Base-by-base conservation (phyloP, 495 filamentous ascomycete species). In the Trichoderma erinaceum region DNA sequence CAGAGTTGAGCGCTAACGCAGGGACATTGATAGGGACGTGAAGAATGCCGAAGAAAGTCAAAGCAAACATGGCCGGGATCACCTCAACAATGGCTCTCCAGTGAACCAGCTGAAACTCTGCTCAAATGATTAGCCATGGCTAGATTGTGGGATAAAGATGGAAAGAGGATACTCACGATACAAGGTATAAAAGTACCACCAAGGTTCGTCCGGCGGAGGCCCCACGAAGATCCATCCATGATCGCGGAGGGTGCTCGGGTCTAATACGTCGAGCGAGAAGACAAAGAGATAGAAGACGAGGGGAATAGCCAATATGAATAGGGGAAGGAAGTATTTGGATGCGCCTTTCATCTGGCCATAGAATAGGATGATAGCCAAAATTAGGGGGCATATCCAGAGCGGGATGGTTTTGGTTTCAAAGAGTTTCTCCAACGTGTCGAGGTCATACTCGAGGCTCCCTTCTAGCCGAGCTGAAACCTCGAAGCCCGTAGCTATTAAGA, bases 11-110 rank as follows among this genome's bases (percentile, higher is more conserved):
- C 1, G 90, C 95, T 21, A 99, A 76, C 3, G 95, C 93, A 7
- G 95, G 95, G 21, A 98, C 92, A 75, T 99, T 98, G 78, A 99
- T 99, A 0, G 95, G 96, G 10, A 98, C 95, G 75, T 99, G 96
- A 15, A 99, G 85, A 58, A 99, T 87, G 52, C 94, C 94, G 74
- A 99, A 99, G 81, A 99, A 98, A 0, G 96, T 97, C 67, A 99
- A 79, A 2, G 96, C 95, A 75, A 98, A 90, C 93, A 98, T 98
- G 13, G 96, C 92, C 0, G 96, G 95, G 25, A 97, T 83, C 0
- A 89, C 92, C 66, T 90, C 87, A 29, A 82, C 75, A 68, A 99
- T 83, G 27, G 96, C 95, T 25, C 78, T 78, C 90, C 92, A 96
- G 72, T 96, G 84, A 4, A 93, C 88, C 18, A 85, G 80, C 23